Conservation (phyloP, 106 monocot genomes). For the Phalaenopsis equestris region DNA sequence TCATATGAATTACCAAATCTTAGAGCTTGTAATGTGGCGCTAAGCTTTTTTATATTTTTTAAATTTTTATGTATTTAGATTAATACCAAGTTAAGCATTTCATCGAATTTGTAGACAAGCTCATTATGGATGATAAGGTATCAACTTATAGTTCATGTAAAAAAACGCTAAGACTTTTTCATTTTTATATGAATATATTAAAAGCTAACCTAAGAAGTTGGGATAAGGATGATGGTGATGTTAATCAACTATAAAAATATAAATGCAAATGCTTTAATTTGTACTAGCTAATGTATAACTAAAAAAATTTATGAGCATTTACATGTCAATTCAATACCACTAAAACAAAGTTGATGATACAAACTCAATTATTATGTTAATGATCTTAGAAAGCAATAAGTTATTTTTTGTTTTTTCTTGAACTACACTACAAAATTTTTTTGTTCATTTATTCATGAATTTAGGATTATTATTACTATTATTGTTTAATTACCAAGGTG, state of each 20-base stretch:
- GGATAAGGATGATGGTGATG: background rate
- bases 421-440: background rate
- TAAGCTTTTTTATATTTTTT: too few relatives aligned
- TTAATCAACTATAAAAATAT: background rate
- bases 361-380: background rate
- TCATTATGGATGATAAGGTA: too few relatives aligned
- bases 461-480: background rate
- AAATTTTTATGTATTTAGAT: too few relatives aligned
- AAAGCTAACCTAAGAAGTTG: background rate
- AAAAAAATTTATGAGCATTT: background rate
- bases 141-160: too few relatives aligned
- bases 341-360: background rate
- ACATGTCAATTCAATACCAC: background rate
- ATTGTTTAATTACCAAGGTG: background rate
- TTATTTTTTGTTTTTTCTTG: background rate
- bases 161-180: too few relatives aligned
- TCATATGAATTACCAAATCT: too few relatives aligned
- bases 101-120: too few relatives aligned
- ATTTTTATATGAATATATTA: background rate
- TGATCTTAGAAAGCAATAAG: background rate
- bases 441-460: background rate
- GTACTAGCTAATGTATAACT: background rate
- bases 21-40: too few relatives aligned
- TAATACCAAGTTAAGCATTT: too few relatives aligned
- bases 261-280: background rate